Evolutionary conservation across 805 yeast species (phyloP), one percentile per base, ranked within the genome.

Genomic region (Pichia ethanolica): DNA sequence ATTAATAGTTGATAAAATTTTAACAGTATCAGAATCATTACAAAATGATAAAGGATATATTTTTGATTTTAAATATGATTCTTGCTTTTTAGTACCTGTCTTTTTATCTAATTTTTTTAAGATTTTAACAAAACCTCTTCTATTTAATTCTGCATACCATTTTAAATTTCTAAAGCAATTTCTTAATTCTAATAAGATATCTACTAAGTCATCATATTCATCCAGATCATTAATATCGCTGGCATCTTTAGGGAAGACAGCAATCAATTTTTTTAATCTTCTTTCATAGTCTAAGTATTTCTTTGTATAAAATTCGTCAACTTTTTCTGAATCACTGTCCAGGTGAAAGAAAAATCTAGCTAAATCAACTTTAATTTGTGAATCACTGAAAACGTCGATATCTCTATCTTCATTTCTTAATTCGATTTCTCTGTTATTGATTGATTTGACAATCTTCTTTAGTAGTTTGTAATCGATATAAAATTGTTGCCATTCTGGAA

Each of bases 101-200:
- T 89, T 89, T 70, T 91, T 91, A 66, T 91, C 97, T 58, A 90
- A 73, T 61, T 90, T 90, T 69, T 90, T 90, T 61, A 91, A 71
- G 55, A 91, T 91, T 69, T 90, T 90, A 47, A 82, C 77, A 58
- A 89, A 86, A 0, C 96, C 98, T 53, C 95, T 81, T 61, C 85
- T 87, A 71, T 90, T 90, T 59, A 90, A 78, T 61, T 91, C 97
- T 27, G 95, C 95, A 64, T 79, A 90, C 96, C 97, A 91, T 64
- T 87, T 89, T 62, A 90, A 72, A 65, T 89, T 89, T 50, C 97
- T 74, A 53, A 86, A 79, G 51, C 81, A 80, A 14, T 84, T 74
- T 43, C 96, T 75, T 47, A 89, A 71, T 64, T 89, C 97, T 26
- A 89, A 71, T 37, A 90, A 68, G 20, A 89, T 82, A 26, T 78